Conservation (phyloP, 83 land plant genomes). For the Larix sibirica region DNA sequence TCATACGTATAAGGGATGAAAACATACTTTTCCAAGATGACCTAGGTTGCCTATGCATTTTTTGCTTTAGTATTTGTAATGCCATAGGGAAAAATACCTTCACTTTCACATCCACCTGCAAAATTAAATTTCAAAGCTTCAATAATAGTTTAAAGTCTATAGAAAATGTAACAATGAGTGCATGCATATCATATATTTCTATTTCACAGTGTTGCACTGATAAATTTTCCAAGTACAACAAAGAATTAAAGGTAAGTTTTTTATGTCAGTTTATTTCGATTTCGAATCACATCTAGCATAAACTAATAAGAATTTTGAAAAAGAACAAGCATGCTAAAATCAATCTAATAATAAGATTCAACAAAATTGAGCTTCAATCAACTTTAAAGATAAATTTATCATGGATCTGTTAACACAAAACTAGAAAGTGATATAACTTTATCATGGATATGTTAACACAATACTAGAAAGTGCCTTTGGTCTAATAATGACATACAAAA, state of each 20-base stretch:
- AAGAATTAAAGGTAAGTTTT: background rate
- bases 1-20: background rate
- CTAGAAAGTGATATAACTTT: too few relatives aligned
- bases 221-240: background rate
- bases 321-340: background rate
- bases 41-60: conserved; percentile 70
- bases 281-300: background rate
- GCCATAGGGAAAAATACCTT: conserved; percentile 70
- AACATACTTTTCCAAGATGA: conserved; percentile 85
- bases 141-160: background rate
- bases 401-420: too few relatives aligned
- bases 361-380: background rate
- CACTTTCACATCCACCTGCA: conserved; percentile 71
- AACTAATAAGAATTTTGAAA: too few relatives aligned
- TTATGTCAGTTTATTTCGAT: background rate
- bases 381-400: too few relatives aligned
- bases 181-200: background rate
- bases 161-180: background rate
- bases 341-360: background rate
- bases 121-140: background rate
- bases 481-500: too few relatives aligned
- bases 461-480: too few relatives aligned
- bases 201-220: background rate
- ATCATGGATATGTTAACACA: too few relatives aligned
- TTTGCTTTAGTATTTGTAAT: conserved; percentile 63